Percentiles rank a stretch among this genome's conserved stretches.
These are phyloP conservation scores for Fusarium nurragi DNA, from an alignment of 2,329 filamentous ascomycete genomes.

Conservation along the genomic window DNA sequence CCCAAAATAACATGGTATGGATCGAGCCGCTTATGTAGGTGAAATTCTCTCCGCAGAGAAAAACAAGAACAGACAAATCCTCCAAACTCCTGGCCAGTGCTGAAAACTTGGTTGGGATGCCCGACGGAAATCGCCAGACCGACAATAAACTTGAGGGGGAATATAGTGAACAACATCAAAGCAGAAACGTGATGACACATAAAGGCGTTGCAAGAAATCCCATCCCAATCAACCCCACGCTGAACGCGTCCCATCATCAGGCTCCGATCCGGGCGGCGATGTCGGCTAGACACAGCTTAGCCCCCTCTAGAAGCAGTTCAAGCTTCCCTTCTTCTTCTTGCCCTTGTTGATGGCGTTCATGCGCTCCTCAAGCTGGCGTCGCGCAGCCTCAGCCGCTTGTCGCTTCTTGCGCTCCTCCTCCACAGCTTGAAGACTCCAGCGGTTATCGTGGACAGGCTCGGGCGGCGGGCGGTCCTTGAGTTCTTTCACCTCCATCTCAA, in stretches of 20 bases:
- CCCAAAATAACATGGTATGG: conserved; percentile 37
- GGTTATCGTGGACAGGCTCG: conserved; percentile 62
- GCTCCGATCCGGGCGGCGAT: conserved; percentile 14
- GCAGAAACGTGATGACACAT: conserved; percentile 41
- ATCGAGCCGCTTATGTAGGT: conserved; percentile 44
- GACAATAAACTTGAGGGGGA: conserved; percentile 41
- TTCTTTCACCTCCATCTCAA: conserved; percentile 77
- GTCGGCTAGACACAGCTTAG: conserved; percentile 36
- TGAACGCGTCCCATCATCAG: conserved; percentile 14
- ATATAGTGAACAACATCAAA: conserved; percentile 42
- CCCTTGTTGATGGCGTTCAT: conserved; percentile 90
- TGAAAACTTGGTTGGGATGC: conserved; percentile 36
- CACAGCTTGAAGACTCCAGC: conserved; percentile 84
- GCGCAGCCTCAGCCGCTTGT: conserved; percentile 86
- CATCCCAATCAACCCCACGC: conserved; percentile 22
- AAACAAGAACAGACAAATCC: conserved; percentile 28
- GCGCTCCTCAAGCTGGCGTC: conserved; percentile 88
- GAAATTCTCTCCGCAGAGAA: conserved; percentile 34
- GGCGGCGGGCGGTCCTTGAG: conserved; percentile 61
- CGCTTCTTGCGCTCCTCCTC: conserved; percentile 97
- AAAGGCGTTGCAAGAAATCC: conserved; percentile 32
- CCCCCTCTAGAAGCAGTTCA: conserved; percentile 90
- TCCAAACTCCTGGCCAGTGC: conserved; percentile 48
- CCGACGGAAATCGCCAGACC: conserved; percentile 29
- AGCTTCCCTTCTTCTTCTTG: conserved; percentile 94